A percentile compares a stretch with the other conserved stretches of the same genome.
Evolutionary conservation across 345 rosid genomes (phyloP).

Genomic region (thale cress (Arabidopsis thaliana)): DNA sequence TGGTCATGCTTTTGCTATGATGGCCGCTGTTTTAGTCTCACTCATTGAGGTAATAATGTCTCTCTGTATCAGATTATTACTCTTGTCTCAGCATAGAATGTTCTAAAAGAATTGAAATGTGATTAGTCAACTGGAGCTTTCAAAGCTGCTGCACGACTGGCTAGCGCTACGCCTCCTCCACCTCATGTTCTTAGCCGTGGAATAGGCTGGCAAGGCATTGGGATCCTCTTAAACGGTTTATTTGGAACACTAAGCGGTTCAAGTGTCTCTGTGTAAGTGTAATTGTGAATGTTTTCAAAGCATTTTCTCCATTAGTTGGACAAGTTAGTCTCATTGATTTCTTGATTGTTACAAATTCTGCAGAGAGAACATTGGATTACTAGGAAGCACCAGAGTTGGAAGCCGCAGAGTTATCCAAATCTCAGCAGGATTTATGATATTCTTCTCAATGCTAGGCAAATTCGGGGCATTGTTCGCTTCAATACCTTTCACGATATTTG

Average conservation of each 20-base stretch:
- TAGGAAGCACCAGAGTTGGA: slow-evolving; percentile 96
- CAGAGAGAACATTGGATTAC: slow-evolving; percentile 96
- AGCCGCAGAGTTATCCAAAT: slow-evolving; percentile 97
- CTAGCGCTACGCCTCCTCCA: slow-evolving; percentile 99
- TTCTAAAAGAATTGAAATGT: slow-evolving; percentile 16
- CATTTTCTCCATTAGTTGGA: slow-evolving; percentile 8
- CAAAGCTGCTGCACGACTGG: slow-evolving; percentile 95
- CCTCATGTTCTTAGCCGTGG: slow-evolving; percentile 99
- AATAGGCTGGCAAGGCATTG: slow-evolving; percentile 99
- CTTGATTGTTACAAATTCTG: slow-evolving; percentile 16
- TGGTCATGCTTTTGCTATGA: slow-evolving; percentile 97
- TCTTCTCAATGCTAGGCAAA: slow-evolving; percentile 93
- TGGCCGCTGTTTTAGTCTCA: slow-evolving; percentile 96
- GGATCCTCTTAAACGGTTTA: slow-evolving; percentile 81
- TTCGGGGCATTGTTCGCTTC: slow-evolving; percentile 97
- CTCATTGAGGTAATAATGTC: slow-evolving; percentile 77
- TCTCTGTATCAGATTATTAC: not conserved
- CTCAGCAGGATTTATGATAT: slow-evolving; percentile 97
- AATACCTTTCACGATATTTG: slow-evolving; percentile 93
- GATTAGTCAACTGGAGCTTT: slow-evolving; percentile 91
- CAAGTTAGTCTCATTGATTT: slow-evolving; percentile 19
- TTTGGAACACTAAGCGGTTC: slow-evolving; percentile 89
- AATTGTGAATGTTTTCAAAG: slow-evolving; percentile 5
- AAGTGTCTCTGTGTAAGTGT: slow-evolving; percentile 76
- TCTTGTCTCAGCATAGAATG: not conserved